Evolutionary conservation across 2,329 filamentous ascomycete genomes (phyloP), one percentile per base, ranked within the genome.

Genomic region (Metarhizium brunneum): DNA sequence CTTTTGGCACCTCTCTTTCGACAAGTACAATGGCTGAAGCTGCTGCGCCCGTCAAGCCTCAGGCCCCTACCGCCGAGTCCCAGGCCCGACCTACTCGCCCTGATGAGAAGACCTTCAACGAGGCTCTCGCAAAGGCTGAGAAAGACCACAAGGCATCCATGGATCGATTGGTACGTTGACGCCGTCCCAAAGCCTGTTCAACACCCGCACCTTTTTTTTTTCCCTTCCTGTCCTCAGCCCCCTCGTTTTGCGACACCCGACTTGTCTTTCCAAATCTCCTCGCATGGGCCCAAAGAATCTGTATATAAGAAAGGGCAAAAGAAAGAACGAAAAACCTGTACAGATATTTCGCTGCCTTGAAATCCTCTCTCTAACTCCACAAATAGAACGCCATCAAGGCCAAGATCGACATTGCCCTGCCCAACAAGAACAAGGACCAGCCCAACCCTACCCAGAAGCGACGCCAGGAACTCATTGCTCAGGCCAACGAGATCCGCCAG

Each of bases 71-170:
- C 63, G 72, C 71, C 56, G 69, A 75, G 59, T 68, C 69, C 53
- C 54, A 69, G 57, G 71, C 75, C 66, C 90, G 85, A 75, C 91
- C 92, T 54, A 82, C 88, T 73, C 90, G 88, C 80, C 94, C 94
- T 50, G 89, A 96, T 72, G 88, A 94, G 76, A 87, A 86, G 62
- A 77, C 80, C 63, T 99, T 86, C 79, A 91, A 95, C 76, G 81
- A 85, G 69, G 81, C 82, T 60, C 80, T 96, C 59, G 85, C 83
- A 52, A 83, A 87, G 74, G 87, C 88, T 30, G 90, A 97, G 74
- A 95, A 96, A 78, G 90, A 88, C 62, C 87, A 95, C 74, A 79
- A 87, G 68, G 84, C 83, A 53, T 80, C 86, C 50, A 87, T 94
- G 76, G 85, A 89, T 64, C 68, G 66, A 59, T 65, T 75, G 64